These are phyloP conservation scores for Pleurotus salmoneostramineus DNA, from an alignment of 768 basidiomycete genomes.

Conservation along the genomic window DNA sequence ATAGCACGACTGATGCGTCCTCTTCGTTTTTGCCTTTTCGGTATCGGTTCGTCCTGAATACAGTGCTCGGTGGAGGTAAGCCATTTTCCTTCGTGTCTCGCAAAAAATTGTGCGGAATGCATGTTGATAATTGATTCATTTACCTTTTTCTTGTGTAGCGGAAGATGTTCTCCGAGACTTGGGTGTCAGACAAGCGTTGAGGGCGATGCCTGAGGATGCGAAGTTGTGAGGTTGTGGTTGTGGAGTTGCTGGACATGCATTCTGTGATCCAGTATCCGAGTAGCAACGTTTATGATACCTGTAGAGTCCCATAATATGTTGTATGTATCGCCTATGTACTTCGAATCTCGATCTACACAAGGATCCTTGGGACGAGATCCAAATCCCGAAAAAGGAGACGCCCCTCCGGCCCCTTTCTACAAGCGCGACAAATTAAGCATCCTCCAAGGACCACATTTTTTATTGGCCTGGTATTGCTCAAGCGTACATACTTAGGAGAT, in stretches of 20 bases:
- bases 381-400: too few relatives aligned
- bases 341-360: too few relatives aligned
- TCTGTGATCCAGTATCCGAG: not conserved
- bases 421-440: too few relatives aligned
- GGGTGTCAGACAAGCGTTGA: conserved; percentile 63
- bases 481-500: too few relatives aligned
- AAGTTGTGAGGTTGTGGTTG: conserved; percentile 31
- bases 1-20: not conserved
- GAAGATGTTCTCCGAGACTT: conserved; percentile 64
- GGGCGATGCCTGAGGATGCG: conserved; percentile 61
- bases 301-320: too few relatives aligned
- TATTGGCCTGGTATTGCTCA: too few relatives aligned
- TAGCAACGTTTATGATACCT: too few relatives aligned
- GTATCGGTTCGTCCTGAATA: not conserved
- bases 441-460: too few relatives aligned
- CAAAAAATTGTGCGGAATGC: not conserved
- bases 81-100: not conserved
- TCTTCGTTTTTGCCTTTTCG: not conserved
- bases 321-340: too few relatives aligned
- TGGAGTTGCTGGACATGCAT: not conserved
- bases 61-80: conserved; percentile 16
- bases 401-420: too few relatives aligned
- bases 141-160: conserved; percentile 21
- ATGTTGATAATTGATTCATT: not conserved
- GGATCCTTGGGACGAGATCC: too few relatives aligned